Base-by-base conservation (phyloP, 1,139 yeast genomes). In the Pneumocystis wakefieldiae region DNA sequence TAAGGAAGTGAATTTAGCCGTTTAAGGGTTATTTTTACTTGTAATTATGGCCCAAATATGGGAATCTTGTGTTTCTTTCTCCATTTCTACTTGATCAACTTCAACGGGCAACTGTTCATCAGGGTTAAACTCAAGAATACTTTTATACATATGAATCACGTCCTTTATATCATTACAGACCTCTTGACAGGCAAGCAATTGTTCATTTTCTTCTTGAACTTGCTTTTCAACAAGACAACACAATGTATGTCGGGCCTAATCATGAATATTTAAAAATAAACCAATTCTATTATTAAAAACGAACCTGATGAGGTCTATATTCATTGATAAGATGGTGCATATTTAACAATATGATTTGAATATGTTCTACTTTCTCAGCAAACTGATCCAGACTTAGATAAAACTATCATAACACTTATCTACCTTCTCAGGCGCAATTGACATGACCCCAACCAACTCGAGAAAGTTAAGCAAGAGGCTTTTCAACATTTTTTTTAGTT, bases 301-400 rank as follows among this genome's bases (percentile, higher is more conserved):
- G 3, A 7, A 91, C 84, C 71, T 89, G 96, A 72, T 89, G 96
- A 0, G 96, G 96, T 64, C 96, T 77, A 73, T 88, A 89, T 63
- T 88, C 88, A 73, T 89, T 89, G 66, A 89, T 75, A 63, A 89
- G 75, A 72, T 89, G 96, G 71, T 88, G 95, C 68, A 88, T 85
- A 71, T 89, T 89, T 71, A 89, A 85, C 64, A 89, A 75, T n/a
- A 88, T 80, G 24, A 85, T 78, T 64, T 90, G 80, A 62, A 89
- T 80, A 68, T 86, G 83, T 68, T 87, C 92, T 55, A 87, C 81
- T 69, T 86, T 85, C 6, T 75, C 73, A 29, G 83, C 85, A 70
- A 84, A 87, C 59, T 62, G 29, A 60, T 24, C 7, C 14, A 2
- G 12, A 28, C n/a, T 28, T n/a, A 53, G 32, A 59, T 48, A 12